phyloP scores from a whole-genome alignment of 371 early-diverging fungal genomes.

The Rhizopus sp. region DNA sequence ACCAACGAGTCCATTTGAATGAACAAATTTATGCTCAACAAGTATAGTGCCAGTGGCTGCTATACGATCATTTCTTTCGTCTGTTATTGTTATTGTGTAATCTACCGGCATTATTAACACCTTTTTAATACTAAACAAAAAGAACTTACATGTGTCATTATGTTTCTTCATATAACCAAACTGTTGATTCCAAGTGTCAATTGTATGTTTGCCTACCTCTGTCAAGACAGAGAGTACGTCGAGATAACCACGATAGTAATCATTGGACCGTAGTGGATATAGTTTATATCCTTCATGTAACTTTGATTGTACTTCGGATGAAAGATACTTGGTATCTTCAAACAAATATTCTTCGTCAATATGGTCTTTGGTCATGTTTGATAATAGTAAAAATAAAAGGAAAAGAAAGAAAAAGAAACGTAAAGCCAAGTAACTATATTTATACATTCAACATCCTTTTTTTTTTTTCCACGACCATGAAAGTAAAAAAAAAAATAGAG shows the following conservation, averaged over 20 bases:
- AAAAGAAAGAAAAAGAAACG: conserved; percentile 1
- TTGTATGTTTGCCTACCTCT: conserved; percentile 70
- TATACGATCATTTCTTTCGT: conserved; percentile 64
- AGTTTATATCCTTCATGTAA: conserved; percentile 81
- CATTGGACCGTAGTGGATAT: conserved; percentile 81
- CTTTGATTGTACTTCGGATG: conserved; percentile 68
- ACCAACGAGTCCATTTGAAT: conserved; percentile 80
- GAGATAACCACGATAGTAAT: conserved; percentile 81
- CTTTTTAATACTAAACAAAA: not conserved
- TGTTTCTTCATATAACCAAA: conserved; percentile 75
- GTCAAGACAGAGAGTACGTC: conserved; percentile 74
- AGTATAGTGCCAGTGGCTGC: conserved; percentile 94
- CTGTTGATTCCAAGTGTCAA: conserved; percentile 67
- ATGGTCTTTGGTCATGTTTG: not conserved
- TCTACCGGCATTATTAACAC: conserved; percentile 24
- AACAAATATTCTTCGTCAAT: conserved; percentile 65
- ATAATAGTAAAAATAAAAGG: not conserved
- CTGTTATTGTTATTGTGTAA: conserved; percentile 83
- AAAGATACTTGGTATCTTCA: conserved; percentile 65
- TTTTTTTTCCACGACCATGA: not conserved
- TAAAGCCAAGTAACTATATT: not conserved
- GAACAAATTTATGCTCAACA: conserved; percentile 96
- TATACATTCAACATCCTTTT: not conserved
- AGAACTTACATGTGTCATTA: conserved; percentile 70
- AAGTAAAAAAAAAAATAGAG: not conserved